Conservation (phyloP, 768 basidiomycete species). For the Russula compacta region DNA sequence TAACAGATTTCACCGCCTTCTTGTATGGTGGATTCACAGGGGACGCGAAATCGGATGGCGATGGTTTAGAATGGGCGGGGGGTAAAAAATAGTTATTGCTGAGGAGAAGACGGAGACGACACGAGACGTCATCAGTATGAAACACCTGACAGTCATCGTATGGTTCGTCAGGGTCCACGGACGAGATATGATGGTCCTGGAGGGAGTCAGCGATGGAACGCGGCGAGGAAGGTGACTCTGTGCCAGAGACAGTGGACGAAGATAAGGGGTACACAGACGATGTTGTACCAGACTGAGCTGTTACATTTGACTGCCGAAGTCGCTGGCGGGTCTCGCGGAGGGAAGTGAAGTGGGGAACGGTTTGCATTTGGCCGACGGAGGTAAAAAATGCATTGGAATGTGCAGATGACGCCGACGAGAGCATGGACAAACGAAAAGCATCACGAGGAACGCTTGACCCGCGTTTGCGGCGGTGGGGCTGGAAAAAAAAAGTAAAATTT, state of each 20-base stretch:
- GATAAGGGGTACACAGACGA: conserved; percentile 75
- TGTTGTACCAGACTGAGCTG: conserved; percentile 56
- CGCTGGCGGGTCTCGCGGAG: conserved; percentile 22
- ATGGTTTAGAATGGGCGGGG: conserved; percentile 78
- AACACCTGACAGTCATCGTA: conserved; percentile 24
- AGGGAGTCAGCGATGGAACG: conserved; percentile 42
- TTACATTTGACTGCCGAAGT: conserved; percentile 42
- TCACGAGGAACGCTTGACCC: conserved; percentile 21
- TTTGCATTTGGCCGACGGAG: conserved; percentile 17
- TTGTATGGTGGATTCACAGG: conserved; percentile 34
- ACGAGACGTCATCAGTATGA: conserved; percentile 70
- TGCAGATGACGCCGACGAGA: conserved; percentile 16
- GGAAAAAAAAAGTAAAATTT: neutral
- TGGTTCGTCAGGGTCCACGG: conserved; percentile 20
- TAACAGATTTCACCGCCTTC: conserved; percentile 36
- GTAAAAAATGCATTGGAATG: conserved; percentile 19
- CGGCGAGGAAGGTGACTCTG: conserved; percentile 58
- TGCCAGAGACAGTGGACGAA: conserved; percentile 51
- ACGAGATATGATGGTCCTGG: conserved; percentile 34
- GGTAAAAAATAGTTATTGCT: conserved; percentile 87
- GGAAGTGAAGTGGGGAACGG: conserved; percentile 20
- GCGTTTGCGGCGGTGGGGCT: conserved; percentile 16
- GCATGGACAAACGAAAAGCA: conserved; percentile 19
- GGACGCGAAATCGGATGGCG: conserved; percentile 52
- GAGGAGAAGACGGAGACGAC: conserved; percentile 73